A percentile compares a stretch with the other conserved stretches of the same genome.
Evolutionary conservation across 768 basidiomycete species (phyloP).

Genomic region (Asterophora parasitica): DNA sequence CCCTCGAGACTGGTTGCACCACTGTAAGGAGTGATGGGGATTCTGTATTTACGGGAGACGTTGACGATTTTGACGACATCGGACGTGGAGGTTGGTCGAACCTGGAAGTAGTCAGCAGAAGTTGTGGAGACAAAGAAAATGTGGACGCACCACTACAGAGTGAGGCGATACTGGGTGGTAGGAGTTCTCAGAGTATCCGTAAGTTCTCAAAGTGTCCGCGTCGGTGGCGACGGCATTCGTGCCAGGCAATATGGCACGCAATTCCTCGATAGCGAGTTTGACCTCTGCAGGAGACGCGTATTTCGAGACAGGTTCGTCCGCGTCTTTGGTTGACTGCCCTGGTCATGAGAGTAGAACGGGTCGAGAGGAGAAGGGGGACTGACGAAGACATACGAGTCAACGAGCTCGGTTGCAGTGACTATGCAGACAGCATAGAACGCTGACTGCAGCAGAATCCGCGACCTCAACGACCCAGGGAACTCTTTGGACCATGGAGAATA

Average conservation of each 20-base stretch:
- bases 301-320: constrained; percentile 8
- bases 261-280: constrained; percentile 47
- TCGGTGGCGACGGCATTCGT: constrained; percentile 47
- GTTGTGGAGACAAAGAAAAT: not conserved
- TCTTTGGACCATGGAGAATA: constrained; percentile 39
- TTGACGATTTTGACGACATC: constrained; percentile 82
- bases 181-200: constrained; percentile 68
- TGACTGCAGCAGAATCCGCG: constrained; percentile 31
- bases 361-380: constrained; percentile 4
- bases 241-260: constrained; percentile 42
- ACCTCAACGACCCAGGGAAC: constrained; percentile 29
- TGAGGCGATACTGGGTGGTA: constrained; percentile 60
- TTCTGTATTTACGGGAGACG: constrained; percentile 63
- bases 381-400: constrained; percentile 26
- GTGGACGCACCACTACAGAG: constrained; percentile 38
- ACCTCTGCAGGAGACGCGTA: constrained; percentile 49
- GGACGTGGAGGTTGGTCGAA: constrained; percentile 61
- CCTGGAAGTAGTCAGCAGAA: constrained; percentile 29
- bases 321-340: constrained; percentile 5
- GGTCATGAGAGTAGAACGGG: not conserved
- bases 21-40: constrained; percentile 79
- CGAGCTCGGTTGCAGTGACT: constrained; percentile 24
- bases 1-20: constrained; percentile 89
- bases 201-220: constrained; percentile 41
- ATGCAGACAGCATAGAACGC: constrained; percentile 31